Conservation (phyloP, 108 stramenopile genomes). For the Conticribra weissflogii region DNA sequence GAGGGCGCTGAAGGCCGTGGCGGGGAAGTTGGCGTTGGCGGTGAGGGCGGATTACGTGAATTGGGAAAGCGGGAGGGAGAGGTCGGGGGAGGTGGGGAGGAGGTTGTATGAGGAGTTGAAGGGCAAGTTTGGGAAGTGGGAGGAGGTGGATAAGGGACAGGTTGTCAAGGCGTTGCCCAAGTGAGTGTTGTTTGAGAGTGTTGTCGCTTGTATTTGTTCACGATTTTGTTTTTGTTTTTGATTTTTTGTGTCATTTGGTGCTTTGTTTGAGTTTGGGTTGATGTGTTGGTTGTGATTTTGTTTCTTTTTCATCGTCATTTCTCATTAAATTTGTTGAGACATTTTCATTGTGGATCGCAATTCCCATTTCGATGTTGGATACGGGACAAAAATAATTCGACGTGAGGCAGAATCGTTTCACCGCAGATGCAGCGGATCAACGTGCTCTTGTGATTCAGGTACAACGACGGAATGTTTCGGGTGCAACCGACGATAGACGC, state of each 20-base stretch:
- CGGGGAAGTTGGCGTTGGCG: conserved; percentile 81
- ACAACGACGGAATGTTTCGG: no score
- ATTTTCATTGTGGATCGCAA: not conserved
- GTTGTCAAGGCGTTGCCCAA: conserved; percentile 94
- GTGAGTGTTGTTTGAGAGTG: conserved; percentile 59
- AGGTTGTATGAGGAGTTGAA: conserved; percentile 66
- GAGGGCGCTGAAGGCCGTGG: conserved; percentile 89
- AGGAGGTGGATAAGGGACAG: conserved; percentile 92
- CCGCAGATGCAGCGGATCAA: no score
- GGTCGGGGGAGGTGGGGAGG: conserved; percentile 54
- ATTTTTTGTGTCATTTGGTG: not conserved
- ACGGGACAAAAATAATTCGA: no score
- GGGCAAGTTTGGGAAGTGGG: conserved; percentile 89
- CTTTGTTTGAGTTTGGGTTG: not conserved
- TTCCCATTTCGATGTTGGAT: no score
- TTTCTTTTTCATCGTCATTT: conserved; percentile 3
- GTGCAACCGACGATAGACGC: no score
- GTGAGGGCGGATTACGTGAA: conserved; percentile 84
- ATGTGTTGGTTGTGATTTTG: conserved; percentile 3
- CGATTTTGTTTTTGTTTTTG: not conserved
- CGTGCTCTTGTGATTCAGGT: no score
- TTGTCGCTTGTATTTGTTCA: conserved; percentile 8
- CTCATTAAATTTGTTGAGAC: conserved; percentile 25
- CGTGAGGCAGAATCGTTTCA: no score
- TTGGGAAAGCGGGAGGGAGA: conserved; percentile 60